A percentile compares a stretch with the other conserved stretches of the same genome.
Conservation (phyloP, 495 filamentous ascomycete genomes). For the Tuber brumale region DNA sequence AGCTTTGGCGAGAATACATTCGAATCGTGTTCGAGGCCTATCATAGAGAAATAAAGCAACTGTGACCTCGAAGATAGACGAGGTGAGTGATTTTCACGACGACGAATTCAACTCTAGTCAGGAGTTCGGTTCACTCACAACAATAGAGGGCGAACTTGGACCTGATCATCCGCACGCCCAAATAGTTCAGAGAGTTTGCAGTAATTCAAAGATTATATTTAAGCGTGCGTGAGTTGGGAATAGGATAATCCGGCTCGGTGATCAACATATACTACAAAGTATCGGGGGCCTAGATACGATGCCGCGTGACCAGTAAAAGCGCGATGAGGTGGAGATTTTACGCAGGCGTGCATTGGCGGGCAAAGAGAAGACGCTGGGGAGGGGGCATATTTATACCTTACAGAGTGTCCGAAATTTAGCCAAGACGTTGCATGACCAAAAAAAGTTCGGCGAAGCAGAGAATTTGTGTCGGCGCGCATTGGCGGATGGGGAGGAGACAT, state of each 20-base stretch:
- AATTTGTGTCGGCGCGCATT: constrained; percentile 16
- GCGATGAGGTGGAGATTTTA: background rate
- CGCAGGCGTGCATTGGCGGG: background rate
- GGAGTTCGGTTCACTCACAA: background rate
- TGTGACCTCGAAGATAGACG: background rate
- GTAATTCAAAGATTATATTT: no score
- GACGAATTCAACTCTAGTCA: background rate
- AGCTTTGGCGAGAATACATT: background rate
- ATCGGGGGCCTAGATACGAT: no score
- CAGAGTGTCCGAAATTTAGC: no score
- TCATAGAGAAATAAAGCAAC: background rate
- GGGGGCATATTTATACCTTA: no score
- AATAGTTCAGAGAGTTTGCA: background rate
- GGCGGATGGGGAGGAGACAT: constrained; percentile 7
- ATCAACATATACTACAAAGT: no score
- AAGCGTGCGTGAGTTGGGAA: no score
- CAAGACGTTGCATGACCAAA: no score
- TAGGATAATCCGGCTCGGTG: no score
- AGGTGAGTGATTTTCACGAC: background rate
- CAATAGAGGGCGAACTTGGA: no score
- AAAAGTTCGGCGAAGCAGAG: background rate
- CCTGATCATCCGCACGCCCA: no score
- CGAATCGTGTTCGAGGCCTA: background rate
- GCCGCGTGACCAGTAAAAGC: background rate
- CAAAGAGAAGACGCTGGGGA: constrained; percentile 3